These are phyloP conservation scores for Sherardia arvensis DNA, from an alignment of 257 asterid species.

Conservation along the genomic window DNA sequence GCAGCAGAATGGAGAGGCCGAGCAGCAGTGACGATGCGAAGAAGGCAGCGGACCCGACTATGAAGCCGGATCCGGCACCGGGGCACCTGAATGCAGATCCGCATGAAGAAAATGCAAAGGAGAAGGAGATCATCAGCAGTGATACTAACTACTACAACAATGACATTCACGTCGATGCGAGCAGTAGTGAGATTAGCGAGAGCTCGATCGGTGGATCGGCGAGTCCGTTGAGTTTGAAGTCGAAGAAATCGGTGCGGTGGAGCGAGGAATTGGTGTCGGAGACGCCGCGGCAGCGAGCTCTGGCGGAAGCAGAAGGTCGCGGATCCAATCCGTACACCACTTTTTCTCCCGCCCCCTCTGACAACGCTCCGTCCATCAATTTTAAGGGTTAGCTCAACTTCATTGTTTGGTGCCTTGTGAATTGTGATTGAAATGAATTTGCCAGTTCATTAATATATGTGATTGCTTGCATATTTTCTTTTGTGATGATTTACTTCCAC, in stretches of 20 bases:
- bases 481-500: too few species aligned
- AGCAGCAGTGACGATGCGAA: slow-evolving; percentile 20
- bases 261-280: slow-evolving; percentile 69
- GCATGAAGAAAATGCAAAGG: slow-evolving; percentile 17
- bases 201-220: slow-evolving; percentile 12
- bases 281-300: slow-evolving; percentile 36
- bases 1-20: slow-evolving; percentile 38
- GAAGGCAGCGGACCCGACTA: slow-evolving; percentile 29
- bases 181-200: slow-evolving; percentile 13
- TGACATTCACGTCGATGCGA: neutral
- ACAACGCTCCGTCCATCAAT: slow-evolving; percentile 42
- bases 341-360: slow-evolving; percentile 43
- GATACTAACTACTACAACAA: slow-evolving; percentile 8
- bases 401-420: neutral
- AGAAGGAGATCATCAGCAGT: slow-evolving; percentile 5
- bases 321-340: slow-evolving; percentile 64
- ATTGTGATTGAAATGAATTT: neutral
- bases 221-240: slow-evolving; percentile 23
- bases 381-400: slow-evolving; percentile 41
- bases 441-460: neutral
- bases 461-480: neutral
- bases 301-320: slow-evolving; percentile 15
- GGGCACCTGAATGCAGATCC: slow-evolving; percentile 14
- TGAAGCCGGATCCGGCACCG: slow-evolving; percentile 28
- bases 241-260: slow-evolving; percentile 83